Percentiles rank a stretch among this genome's conserved stretches.
These are phyloP conservation scores for Myxozyma melibiosi DNA, from an alignment of 805 yeast genomes.

Conservation along the genomic window DNA sequence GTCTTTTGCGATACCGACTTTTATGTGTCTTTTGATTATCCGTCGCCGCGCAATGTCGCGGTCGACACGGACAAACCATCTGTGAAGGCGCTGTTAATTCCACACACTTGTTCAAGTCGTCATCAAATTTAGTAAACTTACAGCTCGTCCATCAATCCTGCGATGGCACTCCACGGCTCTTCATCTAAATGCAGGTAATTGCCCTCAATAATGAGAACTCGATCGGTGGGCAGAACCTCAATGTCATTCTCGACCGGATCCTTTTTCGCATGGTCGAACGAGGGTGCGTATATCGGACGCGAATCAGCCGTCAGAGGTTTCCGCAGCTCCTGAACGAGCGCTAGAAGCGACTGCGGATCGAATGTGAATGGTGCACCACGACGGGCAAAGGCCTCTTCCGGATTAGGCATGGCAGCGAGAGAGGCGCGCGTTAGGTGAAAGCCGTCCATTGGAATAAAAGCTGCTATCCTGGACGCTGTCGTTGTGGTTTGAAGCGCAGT, in stretches of 20 bases:
- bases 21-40: slow-evolving; percentile 48
- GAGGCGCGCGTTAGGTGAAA: slow-evolving; percentile 62
- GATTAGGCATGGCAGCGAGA: slow-evolving; percentile 55
- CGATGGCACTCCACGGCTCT: slow-evolving; percentile 60
- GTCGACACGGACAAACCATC: slow-evolving; percentile 53
- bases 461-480: slow-evolving; percentile 24
- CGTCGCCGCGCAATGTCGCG: slow-evolving; percentile 48
- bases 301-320: slow-evolving; percentile 35
- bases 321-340: slow-evolving; percentile 42
- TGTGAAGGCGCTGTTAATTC: neutral
- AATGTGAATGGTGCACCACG: slow-evolving; percentile 90
- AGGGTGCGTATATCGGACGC: slow-evolving; percentile 49
- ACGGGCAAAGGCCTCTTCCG: slow-evolving; percentile 58
- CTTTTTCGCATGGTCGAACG: slow-evolving; percentile 66
- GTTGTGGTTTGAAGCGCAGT: neutral
- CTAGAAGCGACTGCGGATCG: slow-evolving; percentile 56
- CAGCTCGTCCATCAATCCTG: slow-evolving; percentile 44
- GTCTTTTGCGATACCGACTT: slow-evolving; percentile 43
- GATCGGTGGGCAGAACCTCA: slow-evolving; percentile 48
- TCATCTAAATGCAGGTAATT: slow-evolving; percentile 63
- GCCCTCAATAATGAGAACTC: slow-evolving; percentile 74
- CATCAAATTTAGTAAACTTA: slow-evolving; percentile 1
- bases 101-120: too few relatives aligned
- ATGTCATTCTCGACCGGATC: slow-evolving; percentile 69
- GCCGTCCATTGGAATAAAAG: slow-evolving; percentile 72